Evolutionary conservation across 2,329 filamentous ascomycete genomes (phyloP).

Genomic region (Colletotrichum plurivorum): DNA sequence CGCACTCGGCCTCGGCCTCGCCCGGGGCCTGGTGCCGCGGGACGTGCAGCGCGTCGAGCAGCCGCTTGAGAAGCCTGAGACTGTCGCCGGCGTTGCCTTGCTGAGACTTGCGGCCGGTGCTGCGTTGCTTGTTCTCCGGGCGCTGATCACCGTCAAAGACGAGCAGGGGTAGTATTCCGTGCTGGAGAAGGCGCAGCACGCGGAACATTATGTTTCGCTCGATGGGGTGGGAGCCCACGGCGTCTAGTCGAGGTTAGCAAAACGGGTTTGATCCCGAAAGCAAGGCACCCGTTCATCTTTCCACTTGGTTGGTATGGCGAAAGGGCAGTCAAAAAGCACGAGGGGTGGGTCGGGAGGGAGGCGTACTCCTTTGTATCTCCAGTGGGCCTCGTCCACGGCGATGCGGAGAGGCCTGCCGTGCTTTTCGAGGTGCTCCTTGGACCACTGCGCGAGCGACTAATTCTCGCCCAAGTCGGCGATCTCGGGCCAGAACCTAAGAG

Average conservation of each 20-base stretch:
- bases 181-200: conserved; percentile 55
- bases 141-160: conserved; percentile 67
- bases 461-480: background rate
- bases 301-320: no score
- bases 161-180: conserved; percentile 66
- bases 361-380: no score
- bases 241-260: background rate
- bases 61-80: conserved; percentile 47
- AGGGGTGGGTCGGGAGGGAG: no score
- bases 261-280: no score
- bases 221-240: background rate
- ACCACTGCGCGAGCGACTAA: background rate
- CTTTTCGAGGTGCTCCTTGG: background rate
- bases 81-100: background rate
- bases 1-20: conserved; percentile 64
- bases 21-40: conserved; percentile 60
- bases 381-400: conserved; percentile 5
- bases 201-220: conserved; percentile 21
- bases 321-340: no score
- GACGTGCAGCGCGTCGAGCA: conserved; percentile 55
- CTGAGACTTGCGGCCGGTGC: background rate
- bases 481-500: background rate
- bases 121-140: conserved; percentile 34
- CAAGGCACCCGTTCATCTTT: no score
- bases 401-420: background rate